phyloP scores from a whole-genome alignment of 768 basidiomycete genomes.

The Termitomyces sp. region DNA sequence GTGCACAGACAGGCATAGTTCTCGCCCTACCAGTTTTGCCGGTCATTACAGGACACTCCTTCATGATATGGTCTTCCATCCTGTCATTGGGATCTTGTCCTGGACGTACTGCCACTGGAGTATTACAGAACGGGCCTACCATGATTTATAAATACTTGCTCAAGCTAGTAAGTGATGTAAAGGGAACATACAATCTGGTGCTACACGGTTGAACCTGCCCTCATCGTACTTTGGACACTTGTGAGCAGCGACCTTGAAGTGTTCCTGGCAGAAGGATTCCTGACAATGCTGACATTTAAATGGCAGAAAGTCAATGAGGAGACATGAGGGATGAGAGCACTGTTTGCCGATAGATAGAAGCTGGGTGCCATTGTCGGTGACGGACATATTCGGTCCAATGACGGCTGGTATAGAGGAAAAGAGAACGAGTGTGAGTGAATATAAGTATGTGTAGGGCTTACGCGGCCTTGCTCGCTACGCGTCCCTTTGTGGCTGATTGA shows the following conservation, averaged over 20 bases:
- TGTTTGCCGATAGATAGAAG: constrained; percentile 68
- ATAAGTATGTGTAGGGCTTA: constrained; percentile 14
- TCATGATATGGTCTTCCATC: constrained; percentile 73
- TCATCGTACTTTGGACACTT: constrained; percentile 70
- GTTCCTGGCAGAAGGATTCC: constrained; percentile 70
- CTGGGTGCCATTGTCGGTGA: constrained; percentile 43
- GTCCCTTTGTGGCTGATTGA: not conserved
- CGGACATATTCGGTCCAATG: constrained; percentile 14
- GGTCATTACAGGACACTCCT: constrained; percentile 66
- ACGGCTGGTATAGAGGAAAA: constrained; percentile 12
- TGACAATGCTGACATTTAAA: constrained; percentile 84
- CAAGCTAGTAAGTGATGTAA: not conserved
- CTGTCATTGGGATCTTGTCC: constrained; percentile 79
- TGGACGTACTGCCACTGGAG: constrained; percentile 69
- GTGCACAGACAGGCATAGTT: constrained; percentile 56
- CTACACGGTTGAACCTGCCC: constrained; percentile 66
- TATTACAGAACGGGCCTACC: constrained; percentile 73
- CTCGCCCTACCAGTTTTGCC: constrained; percentile 47
- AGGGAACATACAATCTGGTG: constrained; percentile 61
- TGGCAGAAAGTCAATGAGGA: constrained; percentile 79
- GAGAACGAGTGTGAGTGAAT: constrained; percentile 7
- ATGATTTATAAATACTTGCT: not conserved
- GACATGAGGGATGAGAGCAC: constrained; percentile 65
- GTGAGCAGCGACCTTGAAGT: constrained; percentile 70
- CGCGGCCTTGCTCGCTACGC: constrained; percentile 20